A percentile compares a stretch with the other conserved stretches of the same genome.
Evolutionary conservation across 1,284 basidiomycete species (phyloP).

Genomic region (Tausonia pullulans): DNA sequence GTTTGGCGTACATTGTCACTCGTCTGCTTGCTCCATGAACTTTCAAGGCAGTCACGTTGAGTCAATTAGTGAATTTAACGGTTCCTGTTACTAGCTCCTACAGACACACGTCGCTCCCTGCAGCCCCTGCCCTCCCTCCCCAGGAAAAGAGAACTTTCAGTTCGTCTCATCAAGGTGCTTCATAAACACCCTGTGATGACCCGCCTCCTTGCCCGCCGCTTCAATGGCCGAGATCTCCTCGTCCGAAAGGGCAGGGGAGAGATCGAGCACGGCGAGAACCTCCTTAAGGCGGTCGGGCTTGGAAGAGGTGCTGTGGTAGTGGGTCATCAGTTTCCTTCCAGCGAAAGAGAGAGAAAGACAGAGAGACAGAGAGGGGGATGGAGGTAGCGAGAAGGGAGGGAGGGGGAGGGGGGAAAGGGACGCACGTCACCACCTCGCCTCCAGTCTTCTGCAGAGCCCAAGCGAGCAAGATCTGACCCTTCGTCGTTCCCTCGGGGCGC

Average conservation of each 20-base stretch:
- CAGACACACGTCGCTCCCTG: no score
- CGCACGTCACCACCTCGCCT: slow-evolving; percentile 7
- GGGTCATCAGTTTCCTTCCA: no score
- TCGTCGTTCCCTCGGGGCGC: slow-evolving; percentile 23
- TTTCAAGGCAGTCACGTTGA: no score
- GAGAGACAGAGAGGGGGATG: neutral
- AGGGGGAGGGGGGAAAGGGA: neutral
- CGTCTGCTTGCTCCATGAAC: no score
- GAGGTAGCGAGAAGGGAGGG: neutral
- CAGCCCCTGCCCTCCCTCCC: neutral
- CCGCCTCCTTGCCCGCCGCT: slow-evolving; percentile 23
- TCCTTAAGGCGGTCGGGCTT: slow-evolving; percentile 57
- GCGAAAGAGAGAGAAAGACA: neutral
- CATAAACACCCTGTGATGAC: no score
- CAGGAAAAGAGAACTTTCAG: no score
- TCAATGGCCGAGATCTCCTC: slow-evolving; percentile 23
- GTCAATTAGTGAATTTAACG: no score
- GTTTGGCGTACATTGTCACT: no score
- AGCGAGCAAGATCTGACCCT: slow-evolving; percentile 30
- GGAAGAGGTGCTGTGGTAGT: slow-evolving; percentile 41
- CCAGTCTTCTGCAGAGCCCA: slow-evolving; percentile 30
- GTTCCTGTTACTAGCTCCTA: no score
- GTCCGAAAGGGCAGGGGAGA: slow-evolving; percentile 21
- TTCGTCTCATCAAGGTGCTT: neutral
- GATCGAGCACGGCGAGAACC: slow-evolving; percentile 42